Percentiles rank a stretch among this genome's conserved stretches.
phyloP scores from a whole-genome alignment of 2,329 filamentous ascomycete species.

The Alternaria solani region DNA sequence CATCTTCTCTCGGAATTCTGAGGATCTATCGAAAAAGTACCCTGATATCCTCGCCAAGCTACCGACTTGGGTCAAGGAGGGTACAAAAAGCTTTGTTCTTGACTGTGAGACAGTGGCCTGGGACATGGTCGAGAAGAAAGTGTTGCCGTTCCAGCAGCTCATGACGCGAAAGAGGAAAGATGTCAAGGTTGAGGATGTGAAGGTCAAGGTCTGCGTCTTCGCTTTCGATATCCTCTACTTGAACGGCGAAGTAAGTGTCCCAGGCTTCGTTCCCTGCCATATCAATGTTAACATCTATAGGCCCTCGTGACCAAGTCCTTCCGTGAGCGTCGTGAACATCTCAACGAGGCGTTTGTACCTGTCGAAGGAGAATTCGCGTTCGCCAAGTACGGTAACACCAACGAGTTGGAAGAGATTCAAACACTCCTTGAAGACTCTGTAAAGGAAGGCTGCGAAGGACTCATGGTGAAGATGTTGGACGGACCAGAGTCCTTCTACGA shows the following conservation, averaged over 20 bases:
- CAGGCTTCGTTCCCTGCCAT: not conserved
- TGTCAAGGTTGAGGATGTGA: slow-evolving; percentile 93
- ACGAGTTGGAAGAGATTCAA: slow-evolving; percentile 93
- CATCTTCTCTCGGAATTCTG: slow-evolving; percentile 97
- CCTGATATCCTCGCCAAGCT: slow-evolving; percentile 92
- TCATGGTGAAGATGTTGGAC: slow-evolving; percentile 99
- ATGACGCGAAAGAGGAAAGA: slow-evolving; percentile 99
- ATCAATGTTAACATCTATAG: slow-evolving; percentile 44
- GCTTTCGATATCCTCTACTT: slow-evolving; percentile 94
- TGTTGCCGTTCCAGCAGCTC: slow-evolving; percentile 94
- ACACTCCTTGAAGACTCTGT: slow-evolving; percentile 91
- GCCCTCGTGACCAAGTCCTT: slow-evolving; percentile 86
- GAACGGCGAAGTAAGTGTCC: slow-evolving; percentile 74
- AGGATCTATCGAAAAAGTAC: slow-evolving; percentile 97
- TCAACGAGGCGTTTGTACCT: slow-evolving; percentile 75
- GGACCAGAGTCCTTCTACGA: slow-evolving; percentile 93
- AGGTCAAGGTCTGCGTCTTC: slow-evolving; percentile 96
- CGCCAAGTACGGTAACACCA: slow-evolving; percentile 84
- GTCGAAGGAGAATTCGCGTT: slow-evolving; percentile 92
- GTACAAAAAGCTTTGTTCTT: slow-evolving; percentile 94
- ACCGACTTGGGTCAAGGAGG: slow-evolving; percentile 85
- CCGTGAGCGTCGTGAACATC: slow-evolving; percentile 79
- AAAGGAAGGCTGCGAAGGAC: slow-evolving; percentile 92
- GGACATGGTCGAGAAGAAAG: slow-evolving; percentile 94
- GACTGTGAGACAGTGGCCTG: slow-evolving; percentile 98